phyloP scores from a whole-genome alignment of 208 protist genomes.

The Phytomonas francai region DNA sequence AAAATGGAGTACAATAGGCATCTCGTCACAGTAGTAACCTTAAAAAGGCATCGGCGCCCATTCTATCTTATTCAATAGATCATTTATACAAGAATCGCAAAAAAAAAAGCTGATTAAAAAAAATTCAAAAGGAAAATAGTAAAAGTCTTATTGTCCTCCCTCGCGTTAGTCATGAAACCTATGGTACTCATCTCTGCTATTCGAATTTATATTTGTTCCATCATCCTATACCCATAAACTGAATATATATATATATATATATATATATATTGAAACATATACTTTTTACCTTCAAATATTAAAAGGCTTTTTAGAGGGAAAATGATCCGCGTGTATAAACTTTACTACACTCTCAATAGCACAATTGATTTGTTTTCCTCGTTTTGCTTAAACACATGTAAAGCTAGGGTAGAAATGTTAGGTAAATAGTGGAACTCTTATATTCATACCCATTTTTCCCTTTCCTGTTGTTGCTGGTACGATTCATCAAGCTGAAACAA shows the following conservation, averaged over 20 bases:
- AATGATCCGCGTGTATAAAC: neutral
- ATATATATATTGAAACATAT: neutral
- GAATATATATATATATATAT: neutral
- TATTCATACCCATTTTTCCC: neutral
- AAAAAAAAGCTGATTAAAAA: neutral
- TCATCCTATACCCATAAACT: neutral
- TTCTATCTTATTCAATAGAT: neutral
- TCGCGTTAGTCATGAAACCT: neutral
- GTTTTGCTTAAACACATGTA: neutral
- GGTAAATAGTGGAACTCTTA: neutral
- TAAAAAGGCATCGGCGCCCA: neutral
- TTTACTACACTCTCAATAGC: neutral
- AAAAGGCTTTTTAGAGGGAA: neutral
- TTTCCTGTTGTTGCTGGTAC: neutral
- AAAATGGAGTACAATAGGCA: no score
- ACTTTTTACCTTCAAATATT: neutral
- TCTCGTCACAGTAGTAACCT: neutral
- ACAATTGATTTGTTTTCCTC: neutral
- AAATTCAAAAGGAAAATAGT: neutral
- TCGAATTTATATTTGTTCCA: neutral
- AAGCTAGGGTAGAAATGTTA: neutral
- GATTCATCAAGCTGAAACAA: neutral
- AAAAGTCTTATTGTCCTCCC: neutral
- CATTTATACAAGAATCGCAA: neutral
- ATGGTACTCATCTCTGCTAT: neutral